Evolutionary conservation across 2,329 filamentous ascomycete species (phyloP).

Genomic region (Alternaria atra): DNA sequence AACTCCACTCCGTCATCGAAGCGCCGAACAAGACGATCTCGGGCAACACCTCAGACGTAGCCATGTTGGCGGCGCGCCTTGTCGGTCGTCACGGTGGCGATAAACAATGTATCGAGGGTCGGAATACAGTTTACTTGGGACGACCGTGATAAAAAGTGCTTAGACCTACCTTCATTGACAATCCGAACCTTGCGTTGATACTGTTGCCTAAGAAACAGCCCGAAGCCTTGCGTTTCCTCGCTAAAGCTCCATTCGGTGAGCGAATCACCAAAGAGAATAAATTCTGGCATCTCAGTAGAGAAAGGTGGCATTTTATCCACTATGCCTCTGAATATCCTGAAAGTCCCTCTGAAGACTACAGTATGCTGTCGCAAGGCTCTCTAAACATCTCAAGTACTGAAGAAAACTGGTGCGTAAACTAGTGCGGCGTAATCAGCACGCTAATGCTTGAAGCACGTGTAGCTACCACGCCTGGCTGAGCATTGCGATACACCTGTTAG

Average conservation of each 20-base stretch:
- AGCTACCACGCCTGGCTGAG: not conserved
- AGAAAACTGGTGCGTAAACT: not conserved
- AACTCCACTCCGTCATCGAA: slow-evolving; percentile 37
- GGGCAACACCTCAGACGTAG: slow-evolving; percentile 13
- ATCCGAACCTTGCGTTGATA: slow-evolving; percentile 41
- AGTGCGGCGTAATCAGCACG: slow-evolving; percentile 1
- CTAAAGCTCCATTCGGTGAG: slow-evolving; percentile 47
- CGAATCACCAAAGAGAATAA: slow-evolving; percentile 49
- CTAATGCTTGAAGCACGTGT: slow-evolving; percentile 15
- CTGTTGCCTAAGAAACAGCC: slow-evolving; percentile 35
- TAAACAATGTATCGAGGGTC: not conserved
- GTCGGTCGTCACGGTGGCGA: not conserved
- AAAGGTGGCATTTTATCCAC: not conserved
- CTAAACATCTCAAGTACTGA: not conserved
- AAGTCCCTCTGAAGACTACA: not conserved
- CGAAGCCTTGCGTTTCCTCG: slow-evolving; percentile 39
- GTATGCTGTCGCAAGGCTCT: not conserved
- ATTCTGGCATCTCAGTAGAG: slow-evolving; percentile 22
- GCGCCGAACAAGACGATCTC: slow-evolving; percentile 37
- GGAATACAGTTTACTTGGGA: too few relatives aligned
- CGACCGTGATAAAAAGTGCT: not conserved
- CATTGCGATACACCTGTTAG: not conserved
- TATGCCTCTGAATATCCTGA: not conserved
- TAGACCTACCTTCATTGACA: slow-evolving; percentile 40
- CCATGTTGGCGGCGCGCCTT: not conserved